These are phyloP conservation scores for Aspergillus sp. DNA, from an alignment of 2,329 filamentous ascomycete genomes.

Conservation along the genomic window DNA sequence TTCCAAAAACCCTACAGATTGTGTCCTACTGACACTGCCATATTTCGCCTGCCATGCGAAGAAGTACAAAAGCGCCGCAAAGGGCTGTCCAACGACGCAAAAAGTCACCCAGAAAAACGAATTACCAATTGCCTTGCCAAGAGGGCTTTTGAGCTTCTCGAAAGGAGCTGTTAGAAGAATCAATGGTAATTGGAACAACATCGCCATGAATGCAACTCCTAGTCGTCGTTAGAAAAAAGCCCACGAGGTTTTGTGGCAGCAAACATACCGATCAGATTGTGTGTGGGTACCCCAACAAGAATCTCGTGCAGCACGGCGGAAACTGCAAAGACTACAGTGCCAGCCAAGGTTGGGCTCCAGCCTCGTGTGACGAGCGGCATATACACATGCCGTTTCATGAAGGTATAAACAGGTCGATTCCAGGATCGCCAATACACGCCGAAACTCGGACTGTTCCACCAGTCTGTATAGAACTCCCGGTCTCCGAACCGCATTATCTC, in stretches of 20 bases:
- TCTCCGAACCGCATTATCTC: conserved; percentile 90
- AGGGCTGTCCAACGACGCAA: conserved; percentile 89
- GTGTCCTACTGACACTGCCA: conserved; percentile 66
- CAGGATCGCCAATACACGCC: conserved; percentile 92
- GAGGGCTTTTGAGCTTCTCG: conserved; percentile 73
- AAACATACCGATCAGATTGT: conserved; percentile 79
- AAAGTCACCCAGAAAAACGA: conserved; percentile 96
- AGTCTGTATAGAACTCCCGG: conserved; percentile 92
- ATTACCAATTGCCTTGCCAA: conserved; percentile 81
- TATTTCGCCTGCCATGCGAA: conserved; percentile 99
- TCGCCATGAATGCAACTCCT: conserved; percentile 90
- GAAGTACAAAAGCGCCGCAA: conserved; percentile 91
- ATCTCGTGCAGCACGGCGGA: conserved; percentile 90
- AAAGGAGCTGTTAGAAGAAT: conserved; percentile 78
- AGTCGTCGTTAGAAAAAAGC: conserved; percentile 16
- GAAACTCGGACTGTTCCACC: conserved; percentile 92
- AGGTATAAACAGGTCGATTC: conserved; percentile 97
- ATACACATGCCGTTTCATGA: conserved; percentile 94
- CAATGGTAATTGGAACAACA: conserved; percentile 89
- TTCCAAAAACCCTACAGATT: conserved; percentile 6
- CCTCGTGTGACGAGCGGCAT: conserved; percentile 83
- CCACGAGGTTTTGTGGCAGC: too few relatives aligned
- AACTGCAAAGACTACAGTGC: conserved; percentile 79
- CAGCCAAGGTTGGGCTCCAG: conserved; percentile 69
- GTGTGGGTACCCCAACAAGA: conserved; percentile 89